Evolutionary conservation across 331 rosid genomes (phyloP).

Genomic region (Quercus tomentella): DNA sequence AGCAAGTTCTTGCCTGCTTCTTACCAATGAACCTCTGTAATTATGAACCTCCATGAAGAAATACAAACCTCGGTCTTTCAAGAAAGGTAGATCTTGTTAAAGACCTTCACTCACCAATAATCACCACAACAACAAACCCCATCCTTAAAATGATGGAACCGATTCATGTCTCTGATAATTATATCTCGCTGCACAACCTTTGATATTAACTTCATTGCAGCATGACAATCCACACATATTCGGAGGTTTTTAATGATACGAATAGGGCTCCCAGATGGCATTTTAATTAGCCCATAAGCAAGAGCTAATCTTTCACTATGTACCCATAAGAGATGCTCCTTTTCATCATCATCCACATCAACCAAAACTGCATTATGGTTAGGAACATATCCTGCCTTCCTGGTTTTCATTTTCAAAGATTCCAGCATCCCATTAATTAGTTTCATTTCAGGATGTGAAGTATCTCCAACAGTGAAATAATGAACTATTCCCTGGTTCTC

Average conservation of each 20-base stretch:
- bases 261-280: constrained; percentile 35
- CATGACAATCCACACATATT: constrained; percentile 52
- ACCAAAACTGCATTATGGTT: constrained; percentile 30
- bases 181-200: constrained; percentile 37
- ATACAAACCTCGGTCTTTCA: background rate
- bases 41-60: background rate
- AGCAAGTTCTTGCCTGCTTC: background rate
- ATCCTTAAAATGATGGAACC: constrained; percentile 44
- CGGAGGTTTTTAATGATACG: constrained; percentile 51
- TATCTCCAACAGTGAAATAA: constrained; percentile 41
- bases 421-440: constrained; percentile 44
- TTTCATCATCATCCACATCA: constrained; percentile 43
- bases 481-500: constrained; percentile 48
- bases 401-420: constrained; percentile 35
- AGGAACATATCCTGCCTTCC: constrained; percentile 40
- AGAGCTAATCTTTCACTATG: constrained; percentile 59
- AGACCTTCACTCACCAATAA: constrained; percentile 38
- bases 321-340: constrained; percentile 44
- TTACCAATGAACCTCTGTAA: background rate
- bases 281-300: constrained; percentile 38
- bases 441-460: constrained; percentile 45
- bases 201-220: constrained; percentile 41
- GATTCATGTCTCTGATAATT: constrained; percentile 42
- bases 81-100: background rate
- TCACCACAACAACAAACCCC: constrained; percentile 52